Conservation (phyloP, 139 green algal species). For the Chlorella sp. region DNA sequence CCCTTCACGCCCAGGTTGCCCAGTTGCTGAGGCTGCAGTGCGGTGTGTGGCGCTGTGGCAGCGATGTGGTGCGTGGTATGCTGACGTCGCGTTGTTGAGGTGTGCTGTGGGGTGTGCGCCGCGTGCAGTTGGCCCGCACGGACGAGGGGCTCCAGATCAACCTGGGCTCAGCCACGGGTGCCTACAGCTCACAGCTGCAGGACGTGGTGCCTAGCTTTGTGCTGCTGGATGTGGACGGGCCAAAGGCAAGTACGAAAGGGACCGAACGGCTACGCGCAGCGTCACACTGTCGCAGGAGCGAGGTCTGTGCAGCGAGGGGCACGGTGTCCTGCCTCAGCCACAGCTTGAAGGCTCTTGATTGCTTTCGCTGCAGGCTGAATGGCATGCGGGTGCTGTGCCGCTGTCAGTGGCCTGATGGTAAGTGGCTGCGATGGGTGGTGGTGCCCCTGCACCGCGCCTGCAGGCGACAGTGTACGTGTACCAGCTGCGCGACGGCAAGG, state of each 20-base stretch:
- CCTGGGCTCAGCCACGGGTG: constrained; percentile 89
- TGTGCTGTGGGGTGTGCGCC: neutral
- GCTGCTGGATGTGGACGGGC: constrained; percentile 92
- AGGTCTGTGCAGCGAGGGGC: too few species aligned
- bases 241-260: too few species aligned
- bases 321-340: too few species aligned
- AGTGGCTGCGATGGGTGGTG: neutral
- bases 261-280: too few species aligned
- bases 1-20: neutral
- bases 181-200: constrained; percentile 52
- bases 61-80: neutral
- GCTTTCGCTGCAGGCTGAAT: too few species aligned
- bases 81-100: neutral
- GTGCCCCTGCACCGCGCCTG: neutral
- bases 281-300: too few species aligned
- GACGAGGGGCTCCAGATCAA: constrained; percentile 86
- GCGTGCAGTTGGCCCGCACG: constrained; percentile 57
- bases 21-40: neutral
- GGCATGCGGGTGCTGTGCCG: too few species aligned
- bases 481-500: constrained; percentile 64
- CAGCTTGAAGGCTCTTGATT: too few species aligned
- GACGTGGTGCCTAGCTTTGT: constrained; percentile 77
- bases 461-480: constrained; percentile 93
- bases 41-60: neutral
- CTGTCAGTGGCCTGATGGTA: too few species aligned